Base-by-base conservation (phyloP, 306 rosid genomes). In the Herpetospermum pedunculosum region DNA sequence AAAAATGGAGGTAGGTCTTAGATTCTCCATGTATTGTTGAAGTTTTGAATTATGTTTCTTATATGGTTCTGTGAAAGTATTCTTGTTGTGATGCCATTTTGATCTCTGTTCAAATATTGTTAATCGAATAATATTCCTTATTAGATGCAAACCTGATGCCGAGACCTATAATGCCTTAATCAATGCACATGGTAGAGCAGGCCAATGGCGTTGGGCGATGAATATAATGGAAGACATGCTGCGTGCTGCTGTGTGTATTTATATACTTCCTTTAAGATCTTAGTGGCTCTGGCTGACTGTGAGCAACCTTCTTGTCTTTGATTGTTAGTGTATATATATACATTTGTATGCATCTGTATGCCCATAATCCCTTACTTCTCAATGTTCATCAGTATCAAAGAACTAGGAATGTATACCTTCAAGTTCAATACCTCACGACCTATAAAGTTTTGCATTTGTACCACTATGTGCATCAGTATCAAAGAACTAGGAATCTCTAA, bases 151-250 rank as follows among this genome's bases (percentile, higher is more conserved):
- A 81, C 96, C 97, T 57, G 92, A 93, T 83, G 96, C 82, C 43
- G 96, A 93, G 87, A 87, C 98, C 49, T 93, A 86, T 60, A 89
- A 86, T 79, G 91, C 96, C 54, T 87, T 93, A 72, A 89, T 93
- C 75, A 87, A 91, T 82, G 94, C 86, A n/a, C 98, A 91, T 75
- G 98, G 98, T 79, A 85, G 92, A 73, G 87, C 81, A 50, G 97
- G 97, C 72, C 98, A 93, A 69, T 90, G 94, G 94, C 97, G 97
- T 73, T 93, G 98, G 98, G 96, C 98, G 41, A 81, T 79, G 92
- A 91, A 89, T 86, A 88, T 93, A 83, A 89, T 93, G 98, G 97
- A 93, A 6, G 97, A 85, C 87, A 91, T 93, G 98, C 83, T 93
- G 43, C 88, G 94, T 81, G 92, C 92, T 72, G 96, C 98, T 93